phyloP scores from a whole-genome alignment of 192 early-diverging fungal species.

The Spizellomyces punctatus region DNA sequence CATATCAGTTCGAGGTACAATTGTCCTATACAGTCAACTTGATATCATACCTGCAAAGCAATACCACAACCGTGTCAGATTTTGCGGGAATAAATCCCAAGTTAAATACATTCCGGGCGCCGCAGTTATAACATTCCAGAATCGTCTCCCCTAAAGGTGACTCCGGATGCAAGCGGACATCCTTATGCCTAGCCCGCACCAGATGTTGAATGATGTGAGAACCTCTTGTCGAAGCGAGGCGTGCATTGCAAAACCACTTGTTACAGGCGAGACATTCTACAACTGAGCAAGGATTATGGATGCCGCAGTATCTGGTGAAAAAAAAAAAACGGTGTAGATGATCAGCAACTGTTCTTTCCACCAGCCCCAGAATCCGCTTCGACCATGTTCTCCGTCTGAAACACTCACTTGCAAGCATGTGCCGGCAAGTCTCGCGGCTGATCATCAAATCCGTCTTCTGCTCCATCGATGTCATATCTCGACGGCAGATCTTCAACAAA shows the following conservation, averaged over 20 bases:
- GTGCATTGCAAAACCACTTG: constrained; percentile 97
- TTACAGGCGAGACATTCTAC: constrained; percentile 91
- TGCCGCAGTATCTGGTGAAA: constrained; percentile 80
- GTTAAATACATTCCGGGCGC: constrained; percentile 90
- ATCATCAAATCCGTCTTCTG: constrained; percentile 21
- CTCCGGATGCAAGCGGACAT: constrained; percentile 91
- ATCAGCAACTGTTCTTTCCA: neutral
- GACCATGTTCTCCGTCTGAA: neutral
- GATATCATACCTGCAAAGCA: constrained; percentile 80
- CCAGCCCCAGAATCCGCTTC: neutral
- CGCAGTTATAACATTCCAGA: constrained; percentile 98
- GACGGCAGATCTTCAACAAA: constrained; percentile 48
- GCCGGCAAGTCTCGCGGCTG: constrained; percentile 61
- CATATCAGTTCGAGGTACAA: neutral
- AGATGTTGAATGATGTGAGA: constrained; percentile 96
- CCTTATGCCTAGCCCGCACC: constrained; percentile 90
- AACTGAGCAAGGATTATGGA: constrained; percentile 84
- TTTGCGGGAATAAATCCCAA: constrained; percentile 99
- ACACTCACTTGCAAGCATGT: constrained; percentile 72
- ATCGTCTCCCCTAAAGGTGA: constrained; percentile 91
- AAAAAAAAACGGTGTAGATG: neutral
- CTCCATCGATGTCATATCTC: constrained; percentile 6
- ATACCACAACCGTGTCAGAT: constrained; percentile 94
- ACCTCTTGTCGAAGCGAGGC: constrained; percentile 79
- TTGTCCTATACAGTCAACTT: neutral